phyloP scores from a whole-genome alignment of 2,329 filamentous ascomycete species.

The Claviceps sp. region DNA sequence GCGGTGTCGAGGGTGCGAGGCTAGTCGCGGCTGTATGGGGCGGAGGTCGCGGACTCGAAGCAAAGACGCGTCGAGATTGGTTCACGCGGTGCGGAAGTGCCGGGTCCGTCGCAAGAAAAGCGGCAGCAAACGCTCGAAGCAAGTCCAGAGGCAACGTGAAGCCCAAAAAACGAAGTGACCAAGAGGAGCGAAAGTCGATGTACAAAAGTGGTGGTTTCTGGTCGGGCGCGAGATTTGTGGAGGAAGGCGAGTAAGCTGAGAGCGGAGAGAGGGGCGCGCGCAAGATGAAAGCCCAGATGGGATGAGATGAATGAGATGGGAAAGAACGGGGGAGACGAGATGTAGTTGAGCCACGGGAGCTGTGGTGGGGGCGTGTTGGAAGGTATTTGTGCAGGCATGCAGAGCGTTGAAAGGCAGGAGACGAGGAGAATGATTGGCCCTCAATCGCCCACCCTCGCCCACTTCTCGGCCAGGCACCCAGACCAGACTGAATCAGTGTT shows the following conservation, averaged over 20 bases:
- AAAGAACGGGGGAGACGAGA: conserved; percentile 3
- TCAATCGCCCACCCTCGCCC: not conserved
- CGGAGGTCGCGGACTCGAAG: conserved; percentile 1
- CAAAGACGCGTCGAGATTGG: conserved; percentile 4
- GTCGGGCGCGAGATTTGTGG: not conserved
- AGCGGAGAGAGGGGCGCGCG: not conserved
- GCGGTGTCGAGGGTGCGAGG: not conserved
- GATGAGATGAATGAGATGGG: conserved; percentile 4
- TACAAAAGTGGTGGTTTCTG: not conserved
- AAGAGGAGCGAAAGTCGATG: not conserved
- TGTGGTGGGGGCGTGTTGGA: not conserved
- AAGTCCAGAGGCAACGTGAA: not conserved
- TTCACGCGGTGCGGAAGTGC: not conserved
- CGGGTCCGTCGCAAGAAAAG: not conserved
- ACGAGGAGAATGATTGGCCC: conserved; percentile 4
- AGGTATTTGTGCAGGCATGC: conserved; percentile 6
- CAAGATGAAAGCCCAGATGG: conserved; percentile 3
- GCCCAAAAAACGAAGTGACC: not conserved
- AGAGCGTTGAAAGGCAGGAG: conserved; percentile 2
- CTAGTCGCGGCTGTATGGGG: conserved; percentile 1
- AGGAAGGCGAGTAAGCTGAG: not conserved
- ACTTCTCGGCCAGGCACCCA: not conserved
- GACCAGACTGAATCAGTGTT: not conserved
- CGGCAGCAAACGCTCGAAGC: not conserved
- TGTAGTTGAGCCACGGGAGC: not conserved